phyloP scores from a whole-genome alignment of 202 grass and related monocot species.

The Alloteropsis angusta region DNA sequence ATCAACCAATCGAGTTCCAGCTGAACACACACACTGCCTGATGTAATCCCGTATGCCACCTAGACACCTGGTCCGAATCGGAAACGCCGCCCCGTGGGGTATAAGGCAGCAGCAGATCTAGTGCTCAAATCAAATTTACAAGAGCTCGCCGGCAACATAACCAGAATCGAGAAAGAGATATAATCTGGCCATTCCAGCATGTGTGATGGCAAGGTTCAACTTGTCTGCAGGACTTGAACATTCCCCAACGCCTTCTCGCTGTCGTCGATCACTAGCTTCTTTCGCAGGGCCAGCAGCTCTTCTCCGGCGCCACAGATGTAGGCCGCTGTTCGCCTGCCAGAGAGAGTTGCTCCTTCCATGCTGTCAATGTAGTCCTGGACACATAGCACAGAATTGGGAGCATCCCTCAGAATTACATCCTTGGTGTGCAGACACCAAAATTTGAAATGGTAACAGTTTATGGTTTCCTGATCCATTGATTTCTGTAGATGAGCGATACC shows the following conservation, averaged over 20 bases:
- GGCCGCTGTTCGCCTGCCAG: conserved; percentile 62
- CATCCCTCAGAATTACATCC: neutral
- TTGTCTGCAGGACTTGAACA: conserved; percentile 38
- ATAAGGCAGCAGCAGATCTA: conserved; percentile 1
- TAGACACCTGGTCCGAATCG: conserved; percentile 19
- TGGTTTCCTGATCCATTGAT: neutral
- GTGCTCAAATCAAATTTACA: conserved; percentile 18
- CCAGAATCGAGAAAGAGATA: neutral
- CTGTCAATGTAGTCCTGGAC: conserved; percentile 96
- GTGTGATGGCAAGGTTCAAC: conserved; percentile 26
- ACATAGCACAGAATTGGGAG: neutral
- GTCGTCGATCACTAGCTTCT: conserved; percentile 38
- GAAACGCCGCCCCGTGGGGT: neutral
- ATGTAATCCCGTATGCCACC: conserved; percentile 85
- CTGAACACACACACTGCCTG: conserved; percentile 57
- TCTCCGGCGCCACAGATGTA: conserved; percentile 72
- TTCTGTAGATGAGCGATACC: conserved; percentile 35
- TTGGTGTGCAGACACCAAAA: neutral
- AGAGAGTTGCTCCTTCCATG: conserved; percentile 99
- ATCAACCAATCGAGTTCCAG: conserved; percentile 5
- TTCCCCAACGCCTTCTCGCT: conserved; percentile 18
- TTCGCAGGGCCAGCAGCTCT: conserved; percentile 50
- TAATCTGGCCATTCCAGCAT: neutral
- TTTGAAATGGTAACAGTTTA: neutral
- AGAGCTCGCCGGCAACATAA: conserved; percentile 8